Conservation (phyloP, 2,329 filamentous ascomycete species). For the Fusarium floridanum region DNA sequence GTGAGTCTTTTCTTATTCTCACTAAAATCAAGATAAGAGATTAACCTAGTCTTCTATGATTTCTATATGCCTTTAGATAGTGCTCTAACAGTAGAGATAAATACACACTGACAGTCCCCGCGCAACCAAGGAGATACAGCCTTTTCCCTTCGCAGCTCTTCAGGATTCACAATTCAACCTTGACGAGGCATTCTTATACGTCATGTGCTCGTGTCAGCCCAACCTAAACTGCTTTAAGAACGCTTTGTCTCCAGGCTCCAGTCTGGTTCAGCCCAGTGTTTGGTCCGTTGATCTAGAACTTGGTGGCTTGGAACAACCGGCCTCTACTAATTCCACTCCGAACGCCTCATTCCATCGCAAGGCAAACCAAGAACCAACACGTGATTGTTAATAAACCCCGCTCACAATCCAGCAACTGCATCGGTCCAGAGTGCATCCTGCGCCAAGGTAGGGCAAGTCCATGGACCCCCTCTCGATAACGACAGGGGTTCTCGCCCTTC, state of each 20-base stretch:
- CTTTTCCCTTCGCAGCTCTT: background rate
- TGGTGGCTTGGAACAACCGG: background rate
- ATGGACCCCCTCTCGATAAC: conserved; percentile 6
- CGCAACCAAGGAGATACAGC: background rate
- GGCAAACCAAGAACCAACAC: background rate
- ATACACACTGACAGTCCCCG: no score
- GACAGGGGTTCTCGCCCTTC: conserved; percentile 2
- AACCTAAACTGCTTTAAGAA: background rate
- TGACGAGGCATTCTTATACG: background rate
- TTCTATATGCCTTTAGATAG: no score
- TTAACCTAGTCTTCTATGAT: no score
- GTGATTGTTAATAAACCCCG: background rate
- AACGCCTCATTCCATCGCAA: background rate
- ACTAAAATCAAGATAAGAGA: no score
- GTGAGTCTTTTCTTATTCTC: no score
- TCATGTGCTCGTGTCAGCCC: background rate
- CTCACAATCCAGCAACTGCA: background rate
- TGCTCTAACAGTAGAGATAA: no score
- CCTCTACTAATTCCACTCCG: conserved; percentile 1
- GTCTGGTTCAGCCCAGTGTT: background rate
- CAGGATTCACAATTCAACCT: background rate
- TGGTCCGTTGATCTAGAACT: background rate
- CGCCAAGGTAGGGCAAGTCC: background rate
- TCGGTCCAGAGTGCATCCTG: background rate
- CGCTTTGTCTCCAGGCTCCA: background rate